phyloP scores from a whole-genome alignment of 805 yeast species.

The Saccharomycopsis sp. region DNA sequence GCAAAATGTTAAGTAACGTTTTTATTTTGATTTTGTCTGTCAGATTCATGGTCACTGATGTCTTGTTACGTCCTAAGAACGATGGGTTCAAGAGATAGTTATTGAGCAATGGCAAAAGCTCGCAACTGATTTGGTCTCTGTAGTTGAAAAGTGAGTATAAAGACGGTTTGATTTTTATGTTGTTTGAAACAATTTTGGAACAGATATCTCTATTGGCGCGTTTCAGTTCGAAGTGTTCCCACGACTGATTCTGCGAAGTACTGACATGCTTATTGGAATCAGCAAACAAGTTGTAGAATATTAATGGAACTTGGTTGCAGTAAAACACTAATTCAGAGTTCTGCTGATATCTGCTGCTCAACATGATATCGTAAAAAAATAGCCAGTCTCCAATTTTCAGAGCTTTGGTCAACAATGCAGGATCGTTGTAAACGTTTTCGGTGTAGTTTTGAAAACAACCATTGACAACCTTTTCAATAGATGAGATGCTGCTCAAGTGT shows the following conservation, averaged over 20 bases:
- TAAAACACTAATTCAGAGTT: slow-evolving; percentile 47
- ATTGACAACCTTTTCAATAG: slow-evolving; percentile 51
- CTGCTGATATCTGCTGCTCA: slow-evolving; percentile 35
- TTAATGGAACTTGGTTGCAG: slow-evolving; percentile 49
- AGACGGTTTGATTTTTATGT: slow-evolving; percentile 23
- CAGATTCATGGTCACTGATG: background rate
- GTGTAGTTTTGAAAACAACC: slow-evolving; percentile 70
- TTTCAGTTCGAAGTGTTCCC: slow-evolving; percentile 18
- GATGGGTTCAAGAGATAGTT: slow-evolving; percentile 18
- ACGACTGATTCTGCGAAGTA: slow-evolving; percentile 10
- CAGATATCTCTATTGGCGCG: slow-evolving; percentile 24
- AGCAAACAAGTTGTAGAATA: slow-evolving; percentile 57
- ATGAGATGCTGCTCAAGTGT: slow-evolving; percentile 1
- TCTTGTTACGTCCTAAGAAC: background rate
- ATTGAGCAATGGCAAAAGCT: slow-evolving; percentile 30
- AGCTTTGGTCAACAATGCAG: slow-evolving; percentile 49
- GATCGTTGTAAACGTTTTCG: slow-evolving; percentile 49
- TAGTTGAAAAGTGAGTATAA: slow-evolving; percentile 14
- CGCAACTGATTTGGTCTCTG: slow-evolving; percentile 7
- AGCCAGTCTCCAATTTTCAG: slow-evolving; percentile 68
- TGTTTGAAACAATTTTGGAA: slow-evolving; percentile 22
- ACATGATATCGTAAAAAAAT: slow-evolving; percentile 57
- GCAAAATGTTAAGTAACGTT: slow-evolving; percentile 6
- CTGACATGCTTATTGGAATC: slow-evolving; percentile 38
- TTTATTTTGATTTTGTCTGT: slow-evolving; percentile 8